Conservation (phyloP, 2,329 filamentous ascomycete species). For the Arthrobotrys megalospora region DNA sequence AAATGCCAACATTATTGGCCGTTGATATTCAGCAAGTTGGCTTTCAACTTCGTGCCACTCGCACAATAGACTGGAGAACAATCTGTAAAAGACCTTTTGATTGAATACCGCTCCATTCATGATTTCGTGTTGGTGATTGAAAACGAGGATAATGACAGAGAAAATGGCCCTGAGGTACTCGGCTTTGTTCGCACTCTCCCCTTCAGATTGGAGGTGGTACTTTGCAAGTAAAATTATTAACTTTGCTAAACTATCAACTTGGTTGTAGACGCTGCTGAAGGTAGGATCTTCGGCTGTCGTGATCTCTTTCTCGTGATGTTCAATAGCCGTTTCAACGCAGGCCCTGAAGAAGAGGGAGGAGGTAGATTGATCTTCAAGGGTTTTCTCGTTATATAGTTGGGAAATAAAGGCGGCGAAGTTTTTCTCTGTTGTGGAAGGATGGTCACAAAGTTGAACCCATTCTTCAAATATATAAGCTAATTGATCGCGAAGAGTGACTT, state of each 20-base stretch:
- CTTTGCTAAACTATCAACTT: constrained; percentile 85
- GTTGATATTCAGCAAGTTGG: constrained; percentile 75
- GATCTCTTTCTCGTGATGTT: constrained; percentile 80
- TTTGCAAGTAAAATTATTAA: constrained; percentile 83
- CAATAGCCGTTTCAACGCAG: constrained; percentile 84
- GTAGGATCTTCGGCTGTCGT: constrained; percentile 69
- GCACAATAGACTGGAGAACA: constrained; percentile 87
- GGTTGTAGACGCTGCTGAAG: constrained; percentile 68
- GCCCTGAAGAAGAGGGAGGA: constrained; percentile 84
- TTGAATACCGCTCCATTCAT: constrained; percentile 86
- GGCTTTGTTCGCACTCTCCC: constrained; percentile 74
- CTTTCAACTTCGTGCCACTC: constrained; percentile 77
- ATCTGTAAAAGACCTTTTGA: constrained; percentile 89
- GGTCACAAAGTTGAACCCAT: constrained; percentile 87
- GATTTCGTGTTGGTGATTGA: constrained; percentile 84
- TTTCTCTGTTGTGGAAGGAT: constrained; percentile 81
- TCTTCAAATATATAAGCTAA: constrained; percentile 96
- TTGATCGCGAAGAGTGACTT: constrained; percentile 78
- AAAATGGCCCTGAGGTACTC: constrained; percentile 83
- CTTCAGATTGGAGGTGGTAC: constrained; percentile 73
- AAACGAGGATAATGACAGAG: constrained; percentile 81
- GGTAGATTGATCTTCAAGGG: constrained; percentile 82
- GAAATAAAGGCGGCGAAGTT: constrained; percentile 82
- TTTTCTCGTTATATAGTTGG: constrained; percentile 81
- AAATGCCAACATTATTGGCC: constrained; percentile 80